These are phyloP conservation scores for Eutypella sp. DNA, from an alignment of 2,329 filamentous ascomycete genomes.

Conservation along the genomic window DNA sequence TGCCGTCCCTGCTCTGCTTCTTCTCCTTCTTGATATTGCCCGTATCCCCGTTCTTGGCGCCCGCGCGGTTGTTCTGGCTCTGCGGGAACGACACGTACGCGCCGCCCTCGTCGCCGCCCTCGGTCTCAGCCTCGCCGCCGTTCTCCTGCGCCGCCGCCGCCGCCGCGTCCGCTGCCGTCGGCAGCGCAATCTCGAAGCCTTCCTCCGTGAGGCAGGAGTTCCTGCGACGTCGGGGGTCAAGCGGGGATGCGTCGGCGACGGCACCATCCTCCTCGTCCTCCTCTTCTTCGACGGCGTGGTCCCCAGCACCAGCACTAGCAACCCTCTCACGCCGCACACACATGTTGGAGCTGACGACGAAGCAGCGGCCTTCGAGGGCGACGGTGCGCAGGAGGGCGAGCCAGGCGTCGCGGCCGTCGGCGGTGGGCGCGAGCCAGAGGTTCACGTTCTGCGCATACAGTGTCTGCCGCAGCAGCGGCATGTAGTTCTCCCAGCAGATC, in stretches of 20 bases:
- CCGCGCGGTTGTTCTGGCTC: too few relatives aligned
- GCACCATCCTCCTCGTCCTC: background rate
- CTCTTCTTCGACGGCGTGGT: background rate
- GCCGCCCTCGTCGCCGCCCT: too few relatives aligned
- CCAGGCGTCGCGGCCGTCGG: conserved; percentile 82
- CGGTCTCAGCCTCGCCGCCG: conserved; percentile 52
- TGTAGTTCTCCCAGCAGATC: conserved; percentile 97
- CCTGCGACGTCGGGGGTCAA: too few relatives aligned
- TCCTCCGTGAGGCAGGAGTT: conserved; percentile 42
- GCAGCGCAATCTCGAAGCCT: conserved; percentile 42
- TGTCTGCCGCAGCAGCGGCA: conserved; percentile 79
- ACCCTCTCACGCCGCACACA: conserved; percentile 59
- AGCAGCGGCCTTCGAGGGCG: conserved; percentile 75
- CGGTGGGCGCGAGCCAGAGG: conserved; percentile 84
- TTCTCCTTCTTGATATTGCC: conserved; percentile 6
- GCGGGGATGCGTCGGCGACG: background rate
- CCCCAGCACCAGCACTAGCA: conserved; percentile 41
- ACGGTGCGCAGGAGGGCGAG: conserved; percentile 75
- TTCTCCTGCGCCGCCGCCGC: conserved; percentile 51
- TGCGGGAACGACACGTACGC: too few relatives aligned
- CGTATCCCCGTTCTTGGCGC: too few relatives aligned
- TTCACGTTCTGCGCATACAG: conserved; percentile 90
- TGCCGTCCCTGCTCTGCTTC: conserved; percentile 6
- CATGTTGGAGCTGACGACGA: conserved; percentile 84
- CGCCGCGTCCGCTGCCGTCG: conserved; percentile 29